These are phyloP conservation scores for Dorcoceras hygrometricum DNA, from an alignment of 257 asterid genomes.

Conservation along the genomic window DNA sequence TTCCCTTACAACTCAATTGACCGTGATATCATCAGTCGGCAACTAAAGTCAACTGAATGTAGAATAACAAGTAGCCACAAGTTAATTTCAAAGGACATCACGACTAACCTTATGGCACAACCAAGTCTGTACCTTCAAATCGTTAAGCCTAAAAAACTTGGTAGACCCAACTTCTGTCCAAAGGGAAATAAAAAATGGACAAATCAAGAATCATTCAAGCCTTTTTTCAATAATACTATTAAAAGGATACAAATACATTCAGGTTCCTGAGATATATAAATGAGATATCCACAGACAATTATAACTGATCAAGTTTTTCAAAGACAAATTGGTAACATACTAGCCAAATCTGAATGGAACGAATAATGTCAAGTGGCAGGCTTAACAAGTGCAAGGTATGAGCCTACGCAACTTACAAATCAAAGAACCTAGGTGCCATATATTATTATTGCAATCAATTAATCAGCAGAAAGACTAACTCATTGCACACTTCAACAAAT, in stretches of 20 bases:
- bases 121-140: constrained; percentile 81
- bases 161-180: constrained; percentile 71
- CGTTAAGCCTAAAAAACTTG: constrained; percentile 87
- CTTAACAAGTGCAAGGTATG: background rate
- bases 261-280: background rate
- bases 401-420: background rate
- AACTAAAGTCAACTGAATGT: background rate
- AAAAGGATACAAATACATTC: background rate
- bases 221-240: background rate
- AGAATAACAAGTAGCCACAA: background rate
- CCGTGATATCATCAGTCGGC: background rate
- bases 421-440: background rate
- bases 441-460: background rate
- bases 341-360: background rate
- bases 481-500: background rate
- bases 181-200: constrained; percentile 15
- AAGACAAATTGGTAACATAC: background rate
- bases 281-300: background rate
- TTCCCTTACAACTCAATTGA: background rate
- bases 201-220: background rate
- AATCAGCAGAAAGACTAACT: background rate
- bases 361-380: background rate
- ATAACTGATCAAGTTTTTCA: background rate
- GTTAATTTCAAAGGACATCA: constrained; percentile 20
- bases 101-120: constrained; percentile 74